Evolutionary conservation across 306 rosid species (phyloP).

Genomic region (Rubus idaeus): DNA sequence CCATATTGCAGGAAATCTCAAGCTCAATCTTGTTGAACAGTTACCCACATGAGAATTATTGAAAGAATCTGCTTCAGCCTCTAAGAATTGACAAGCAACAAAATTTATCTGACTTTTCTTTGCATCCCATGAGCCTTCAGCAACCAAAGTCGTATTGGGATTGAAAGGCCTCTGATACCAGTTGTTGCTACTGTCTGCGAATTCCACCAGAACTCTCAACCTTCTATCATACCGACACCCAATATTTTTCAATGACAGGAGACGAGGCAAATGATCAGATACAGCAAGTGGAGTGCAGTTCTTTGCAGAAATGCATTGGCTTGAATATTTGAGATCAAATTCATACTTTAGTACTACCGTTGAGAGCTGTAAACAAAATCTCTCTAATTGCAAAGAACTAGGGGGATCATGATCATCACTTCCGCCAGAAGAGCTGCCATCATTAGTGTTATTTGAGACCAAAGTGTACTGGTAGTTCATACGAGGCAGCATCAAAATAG

Average conservation of each 20-base stretch:
- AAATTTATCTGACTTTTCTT: constrained; percentile 30
- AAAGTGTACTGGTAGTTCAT: constrained; percentile 36
- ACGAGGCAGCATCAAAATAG: constrained; percentile 42
- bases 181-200: constrained; percentile 6
- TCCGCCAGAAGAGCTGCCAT: constrained; percentile 11
- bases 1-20: constrained; percentile 46
- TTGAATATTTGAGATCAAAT: constrained; percentile 42
- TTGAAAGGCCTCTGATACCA: constrained; percentile 19
- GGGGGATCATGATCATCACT: constrained; percentile 13
- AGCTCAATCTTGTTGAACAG: constrained; percentile 51
- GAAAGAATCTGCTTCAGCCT: constrained; percentile 24
- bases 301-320: constrained; percentile 36
- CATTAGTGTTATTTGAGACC: constrained; percentile 24
- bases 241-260: constrained; percentile 31
- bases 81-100: constrained; percentile 41
- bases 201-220: constrained; percentile 37
- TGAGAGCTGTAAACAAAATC: constrained; percentile 33
- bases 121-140: constrained; percentile 66
- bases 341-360: not conserved
- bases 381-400: constrained; percentile 9
- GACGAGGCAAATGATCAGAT: constrained; percentile 22
- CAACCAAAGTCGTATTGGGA: constrained; percentile 39
- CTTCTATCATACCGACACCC: constrained; percentile 27
- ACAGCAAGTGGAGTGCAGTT: constrained; percentile 43
- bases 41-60: constrained; percentile 37